phyloP scores from a whole-genome alignment of 1,284 basidiomycete species.

The Ustilago nuda region DNA sequence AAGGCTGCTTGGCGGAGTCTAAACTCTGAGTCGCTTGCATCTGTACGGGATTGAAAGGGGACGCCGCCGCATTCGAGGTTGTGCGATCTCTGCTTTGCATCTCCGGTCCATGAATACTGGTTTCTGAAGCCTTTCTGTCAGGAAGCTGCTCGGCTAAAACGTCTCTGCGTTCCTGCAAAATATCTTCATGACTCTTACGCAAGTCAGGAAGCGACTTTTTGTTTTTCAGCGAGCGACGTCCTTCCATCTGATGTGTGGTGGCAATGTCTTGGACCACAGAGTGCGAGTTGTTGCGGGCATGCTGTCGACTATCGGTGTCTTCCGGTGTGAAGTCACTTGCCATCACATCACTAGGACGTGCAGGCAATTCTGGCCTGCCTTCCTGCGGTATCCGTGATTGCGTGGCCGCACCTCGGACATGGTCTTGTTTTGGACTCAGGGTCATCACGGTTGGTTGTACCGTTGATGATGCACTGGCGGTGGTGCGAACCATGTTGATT shows the following conservation, averaged over 20 bases:
- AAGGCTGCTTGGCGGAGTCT: not conserved
- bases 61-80: not conserved
- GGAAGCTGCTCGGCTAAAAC: conserved; percentile 14
- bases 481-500: not conserved
- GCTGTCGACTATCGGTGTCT: conserved; percentile 23
- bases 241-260: conserved; percentile 31
- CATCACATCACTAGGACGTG: not conserved
- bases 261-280: conserved; percentile 44
- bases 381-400: not conserved
- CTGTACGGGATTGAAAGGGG: too few relatives aligned
- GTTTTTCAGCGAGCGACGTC: conserved; percentile 40
- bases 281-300: conserved; percentile 58
- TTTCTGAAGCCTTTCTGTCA: not conserved
- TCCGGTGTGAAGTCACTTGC: not conserved
- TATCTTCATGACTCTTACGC: conserved; percentile 73
- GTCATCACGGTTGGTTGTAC: not conserved
- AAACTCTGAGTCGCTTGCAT: not conserved
- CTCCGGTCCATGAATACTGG: not conserved
- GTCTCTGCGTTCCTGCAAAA: conserved; percentile 61
- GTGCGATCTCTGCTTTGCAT: conserved; percentile 2
- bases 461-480: not conserved
- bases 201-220: conserved; percentile 87
- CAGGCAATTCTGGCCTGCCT: not conserved
- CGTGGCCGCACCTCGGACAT: not conserved
- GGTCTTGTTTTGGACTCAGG: not conserved